These are phyloP conservation scores for Kurtzmaniella natalensis DNA, from an alignment of 1,139 yeast species.

Conservation along the genomic window DNA sequence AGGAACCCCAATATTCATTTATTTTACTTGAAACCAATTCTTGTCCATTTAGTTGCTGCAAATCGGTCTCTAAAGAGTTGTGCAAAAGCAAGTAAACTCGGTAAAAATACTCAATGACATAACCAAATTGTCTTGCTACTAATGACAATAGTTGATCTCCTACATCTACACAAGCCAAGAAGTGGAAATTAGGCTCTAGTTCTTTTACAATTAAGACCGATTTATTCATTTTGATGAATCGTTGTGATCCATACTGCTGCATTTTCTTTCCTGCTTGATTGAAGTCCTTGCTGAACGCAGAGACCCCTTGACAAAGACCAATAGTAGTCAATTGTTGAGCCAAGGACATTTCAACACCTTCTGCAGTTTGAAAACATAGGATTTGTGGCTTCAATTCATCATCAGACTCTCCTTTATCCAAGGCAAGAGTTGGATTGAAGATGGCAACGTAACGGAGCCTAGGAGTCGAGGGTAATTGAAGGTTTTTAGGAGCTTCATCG, in stretches of 20 bases:
- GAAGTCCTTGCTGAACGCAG: conserved; percentile 22
- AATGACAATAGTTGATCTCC: conserved; percentile 4
- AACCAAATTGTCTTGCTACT: neutral
- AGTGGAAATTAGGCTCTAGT: conserved; percentile 22
- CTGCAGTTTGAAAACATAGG: conserved; percentile 22
- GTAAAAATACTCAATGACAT: neutral
- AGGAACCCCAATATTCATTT: neutral
- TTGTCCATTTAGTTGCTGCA: neutral
- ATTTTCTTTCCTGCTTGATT: too few species aligned
- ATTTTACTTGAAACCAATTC: neutral
- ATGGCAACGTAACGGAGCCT: conserved; percentile 13
- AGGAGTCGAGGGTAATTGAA: neutral
- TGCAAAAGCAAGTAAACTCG: neutral
- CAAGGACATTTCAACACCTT: conserved; percentile 9
- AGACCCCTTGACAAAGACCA: conserved; percentile 38
- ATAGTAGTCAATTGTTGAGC: conserved; percentile 28
- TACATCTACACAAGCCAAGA: conserved; percentile 25
- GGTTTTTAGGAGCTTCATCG: neutral
- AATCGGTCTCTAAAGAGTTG: neutral
- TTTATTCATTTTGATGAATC: conserved; percentile 22
- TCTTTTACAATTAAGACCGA: conserved; percentile 25
- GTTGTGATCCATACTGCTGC: conserved; percentile 12
- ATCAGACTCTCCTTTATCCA: conserved; percentile 21
- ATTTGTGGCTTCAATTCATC: conserved; percentile 28
- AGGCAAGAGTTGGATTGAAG: conserved; percentile 20